Percentiles rank a stretch among this genome's conserved stretches.
These are phyloP conservation scores for Leccinum fibrillosum DNA, from an alignment of 768 basidiomycete genomes.

Conservation along the genomic window DNA sequence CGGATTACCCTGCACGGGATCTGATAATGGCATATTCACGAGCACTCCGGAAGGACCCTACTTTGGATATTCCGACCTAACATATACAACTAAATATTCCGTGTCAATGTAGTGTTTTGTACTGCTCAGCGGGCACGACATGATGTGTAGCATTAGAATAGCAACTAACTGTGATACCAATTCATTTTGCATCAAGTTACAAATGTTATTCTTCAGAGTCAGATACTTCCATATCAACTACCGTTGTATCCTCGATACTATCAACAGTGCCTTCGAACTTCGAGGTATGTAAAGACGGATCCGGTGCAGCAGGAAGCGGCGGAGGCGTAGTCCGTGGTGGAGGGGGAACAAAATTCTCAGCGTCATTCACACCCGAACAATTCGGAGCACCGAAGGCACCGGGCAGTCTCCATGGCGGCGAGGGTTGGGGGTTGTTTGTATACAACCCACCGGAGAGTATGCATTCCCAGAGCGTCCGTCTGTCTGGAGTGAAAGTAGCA, in stretches of 20 bases:
- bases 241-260: slow-evolving; percentile 2
- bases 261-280: not conserved
- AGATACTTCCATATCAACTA: slow-evolving; percentile 29
- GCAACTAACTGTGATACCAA: slow-evolving; percentile 1
- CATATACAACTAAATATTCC: slow-evolving; percentile 3
- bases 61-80: slow-evolving; percentile 7
- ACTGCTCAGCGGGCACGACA: slow-evolving; percentile 20
- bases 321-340: slow-evolving; percentile 33
- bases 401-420: slow-evolving; percentile 25
- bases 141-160: slow-evolving; percentile 27
- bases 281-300: not conserved
- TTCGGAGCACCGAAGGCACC: slow-evolving; percentile 12
- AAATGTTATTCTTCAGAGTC: slow-evolving; percentile 7
- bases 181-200: not conserved
- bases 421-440: not conserved
- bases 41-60: slow-evolving; percentile 17
- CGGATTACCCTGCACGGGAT: slow-evolving; percentile 9
- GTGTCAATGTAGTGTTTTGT: slow-evolving; percentile 14
- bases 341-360: slow-evolving; percentile 26
- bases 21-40: slow-evolving; percentile 12
- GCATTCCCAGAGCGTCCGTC: slow-evolving; percentile 39
- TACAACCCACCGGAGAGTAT: slow-evolving; percentile 26
- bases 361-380: not conserved
- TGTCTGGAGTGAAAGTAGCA: slow-evolving; percentile 34
- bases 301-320: slow-evolving; percentile 26